Base-by-base conservation (phyloP, 805 yeast genomes). In the Barnettozyma siamensis region DNA sequence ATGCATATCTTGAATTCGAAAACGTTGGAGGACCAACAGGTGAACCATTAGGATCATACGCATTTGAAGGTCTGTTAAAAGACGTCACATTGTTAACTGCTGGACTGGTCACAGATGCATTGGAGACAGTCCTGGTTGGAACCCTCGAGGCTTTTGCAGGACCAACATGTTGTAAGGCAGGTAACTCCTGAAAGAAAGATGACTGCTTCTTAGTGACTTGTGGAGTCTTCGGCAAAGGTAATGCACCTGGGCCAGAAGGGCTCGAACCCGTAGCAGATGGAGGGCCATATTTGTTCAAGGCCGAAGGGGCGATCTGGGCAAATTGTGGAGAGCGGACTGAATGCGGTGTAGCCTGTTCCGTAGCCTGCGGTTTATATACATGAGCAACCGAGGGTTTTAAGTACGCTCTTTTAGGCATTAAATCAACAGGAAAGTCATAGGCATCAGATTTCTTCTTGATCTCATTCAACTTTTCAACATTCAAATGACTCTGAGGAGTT, bases 381-480 rank as follows among this genome's bases (percentile, higher is more conserved):
- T 38, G 35, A 17, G 41, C 15, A 28, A 31, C 19, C 28, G 28
- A 45, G 41, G 44, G 41, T 26, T 34, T 41, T 3, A 23, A 15
- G 28, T 16, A 17, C 4, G 29, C 47, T 52, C 53, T 66, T 18
- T 64, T 66, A 2, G 71, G 62, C 11, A 81, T 61, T 33, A 83
- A 56, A 34, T 69, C 76, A 17, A 67, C 63, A 1, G 91, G 91
- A 53, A 83, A 81, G 54, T 83, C 93, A 51, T 81, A 83, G 0
- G 88, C 88, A 62, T 82, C 87, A n/a, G 80, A 73, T 55, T 77
- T 80, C 51, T 73, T 72, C 58, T 80, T 79, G 31, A 66, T 65
- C n/a, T 60, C 62, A 40, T 65, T 67, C 15, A 76, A 54, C 35
- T 66, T 65, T 41, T 51, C 38, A 12, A 59, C 37, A 18, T 53